Base-by-base conservation (phyloP, 805 yeast species). In the Zygoascus flipseniorum region DNA sequence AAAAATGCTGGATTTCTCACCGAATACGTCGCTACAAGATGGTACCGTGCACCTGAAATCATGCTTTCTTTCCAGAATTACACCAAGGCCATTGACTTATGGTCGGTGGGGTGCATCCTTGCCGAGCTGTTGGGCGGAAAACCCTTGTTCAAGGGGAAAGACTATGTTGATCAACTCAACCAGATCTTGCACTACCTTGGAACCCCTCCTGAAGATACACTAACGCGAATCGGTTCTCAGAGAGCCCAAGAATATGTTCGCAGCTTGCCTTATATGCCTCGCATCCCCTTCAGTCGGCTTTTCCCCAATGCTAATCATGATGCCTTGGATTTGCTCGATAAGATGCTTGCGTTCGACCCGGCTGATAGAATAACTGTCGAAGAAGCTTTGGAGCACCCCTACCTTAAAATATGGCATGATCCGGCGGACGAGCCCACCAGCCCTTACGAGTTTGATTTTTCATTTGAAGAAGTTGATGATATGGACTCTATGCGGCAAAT, bases 31-130 rank as follows among this genome's bases (percentile, higher is more conserved):
- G 98, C 98, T 9, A 92, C 98, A 2, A 75, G 98, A 59, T 92
- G 98, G 97, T 92, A 92, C 69, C 76, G 98, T 53, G 98, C 98
- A 0, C 98, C 98, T 0, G 98, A 92, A 63, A 89, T 92, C 66
- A 92, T 92, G 98, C 76, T 92, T 49, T 89, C 96, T 13, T 89
- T 90, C 62, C 92, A 89, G 58, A 88, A 86, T 63, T 92, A 92
- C 71, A 86, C 97, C 26, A 86, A 92, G 41, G 97, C 97, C 37
- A 92, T 92, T 64, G 98, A 92, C 69, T 82, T 92, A 32, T 92
- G 98, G 98, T 85, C 95, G 1, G 96, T 89, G 20, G 98, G 98
- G 4, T 92, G 98, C 70, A 92, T 92, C 41, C 73, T 92, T 53
- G 97, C 96, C 0, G 98, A 92, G 66, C 79, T 92, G 80, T 72